phyloP scores from a whole-genome alignment of 176 grass and related monocot genomes.

The Panicum miliaceum region DNA sequence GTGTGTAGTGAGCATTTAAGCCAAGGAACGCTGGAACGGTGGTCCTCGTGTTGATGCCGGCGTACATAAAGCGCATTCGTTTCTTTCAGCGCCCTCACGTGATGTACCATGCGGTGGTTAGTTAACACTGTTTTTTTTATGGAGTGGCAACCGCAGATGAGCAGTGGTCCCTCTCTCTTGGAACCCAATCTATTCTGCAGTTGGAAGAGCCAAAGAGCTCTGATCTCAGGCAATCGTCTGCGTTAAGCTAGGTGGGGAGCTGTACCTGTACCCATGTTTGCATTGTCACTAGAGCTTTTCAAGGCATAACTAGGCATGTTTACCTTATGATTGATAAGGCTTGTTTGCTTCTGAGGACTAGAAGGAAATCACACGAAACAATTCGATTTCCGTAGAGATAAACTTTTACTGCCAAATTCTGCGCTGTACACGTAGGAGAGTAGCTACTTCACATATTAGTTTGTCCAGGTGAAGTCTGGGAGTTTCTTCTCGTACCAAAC shows the following conservation, averaged over 20 bases:
- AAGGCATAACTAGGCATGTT: not conserved
- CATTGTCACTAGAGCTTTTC: no score
- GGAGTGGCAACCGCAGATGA: not conserved
- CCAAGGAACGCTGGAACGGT: conserved; percentile 26
- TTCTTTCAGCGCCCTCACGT: conserved; percentile 42
- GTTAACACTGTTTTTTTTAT: conserved; percentile 17
- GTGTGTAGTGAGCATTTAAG: conserved; percentile 18
- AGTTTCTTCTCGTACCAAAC: not conserved
- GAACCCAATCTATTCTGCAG: not conserved
- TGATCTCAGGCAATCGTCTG: not conserved
- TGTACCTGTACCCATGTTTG: not conserved
- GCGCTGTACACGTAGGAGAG: not conserved
- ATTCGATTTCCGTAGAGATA: not conserved
- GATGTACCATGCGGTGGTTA: conserved; percentile 23
- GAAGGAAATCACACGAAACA: not conserved
- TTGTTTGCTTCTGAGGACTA: not conserved
- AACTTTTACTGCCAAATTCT: not conserved
- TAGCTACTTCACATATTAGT: not conserved
- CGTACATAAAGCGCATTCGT: conserved; percentile 18
- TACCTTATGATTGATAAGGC: not conserved
- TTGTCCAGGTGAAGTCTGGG: not conserved
- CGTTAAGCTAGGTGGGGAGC: not conserved
- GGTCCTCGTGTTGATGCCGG: not conserved
- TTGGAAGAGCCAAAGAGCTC: not conserved
- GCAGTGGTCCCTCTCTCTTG: not conserved